phyloP scores from a whole-genome alignment of 2,329 filamentous ascomycete genomes.

The Malbranchea zuffiana region DNA sequence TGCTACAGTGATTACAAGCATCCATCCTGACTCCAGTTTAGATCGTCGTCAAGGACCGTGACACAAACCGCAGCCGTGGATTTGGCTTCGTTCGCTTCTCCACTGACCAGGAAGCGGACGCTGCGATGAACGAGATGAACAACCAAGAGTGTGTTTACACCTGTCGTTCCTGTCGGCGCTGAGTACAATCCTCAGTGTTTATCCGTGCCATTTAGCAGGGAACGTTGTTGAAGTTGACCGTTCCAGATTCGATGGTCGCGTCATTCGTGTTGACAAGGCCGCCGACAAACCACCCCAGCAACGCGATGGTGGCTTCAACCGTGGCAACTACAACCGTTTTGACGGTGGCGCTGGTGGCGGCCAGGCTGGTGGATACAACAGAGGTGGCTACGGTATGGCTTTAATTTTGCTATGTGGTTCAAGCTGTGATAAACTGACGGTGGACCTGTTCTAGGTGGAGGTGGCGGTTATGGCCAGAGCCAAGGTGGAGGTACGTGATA shows the following conservation, averaged over 20 bases:
- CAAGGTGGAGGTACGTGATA: constrained; percentile 22
- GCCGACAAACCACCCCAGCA: constrained; percentile 60
- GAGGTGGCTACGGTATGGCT: constrained; percentile 25
- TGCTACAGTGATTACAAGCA: not conserved
- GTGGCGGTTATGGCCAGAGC: constrained; percentile 20
- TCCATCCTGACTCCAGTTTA: constrained; percentile 29
- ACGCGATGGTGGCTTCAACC: constrained; percentile 42
- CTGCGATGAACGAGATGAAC: constrained; percentile 35
- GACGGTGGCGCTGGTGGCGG: constrained; percentile 24
- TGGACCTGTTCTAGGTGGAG: constrained; percentile 12
- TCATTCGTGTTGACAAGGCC: constrained; percentile 91
- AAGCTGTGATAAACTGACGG: not conserved
- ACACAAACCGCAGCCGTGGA: constrained; percentile 90
- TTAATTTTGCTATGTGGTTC: not conserved
- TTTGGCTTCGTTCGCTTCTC: constrained; percentile 93
- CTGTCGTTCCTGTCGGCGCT: constrained; percentile 1
- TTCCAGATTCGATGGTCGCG: constrained; percentile 77
- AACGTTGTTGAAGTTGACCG: constrained; percentile 15
- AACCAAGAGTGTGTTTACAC: constrained; percentile 55
- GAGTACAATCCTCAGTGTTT: constrained; percentile 13
- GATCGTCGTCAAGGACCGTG: constrained; percentile 96
- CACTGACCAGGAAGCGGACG: constrained; percentile 32
- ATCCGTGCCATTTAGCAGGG: constrained; percentile 12
- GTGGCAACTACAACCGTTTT: constrained; percentile 37
- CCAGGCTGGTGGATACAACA: constrained; percentile 21